phyloP scores from a whole-genome alignment of 1,284 basidiomycete genomes.

The Apiotrichum gracile region DNA sequence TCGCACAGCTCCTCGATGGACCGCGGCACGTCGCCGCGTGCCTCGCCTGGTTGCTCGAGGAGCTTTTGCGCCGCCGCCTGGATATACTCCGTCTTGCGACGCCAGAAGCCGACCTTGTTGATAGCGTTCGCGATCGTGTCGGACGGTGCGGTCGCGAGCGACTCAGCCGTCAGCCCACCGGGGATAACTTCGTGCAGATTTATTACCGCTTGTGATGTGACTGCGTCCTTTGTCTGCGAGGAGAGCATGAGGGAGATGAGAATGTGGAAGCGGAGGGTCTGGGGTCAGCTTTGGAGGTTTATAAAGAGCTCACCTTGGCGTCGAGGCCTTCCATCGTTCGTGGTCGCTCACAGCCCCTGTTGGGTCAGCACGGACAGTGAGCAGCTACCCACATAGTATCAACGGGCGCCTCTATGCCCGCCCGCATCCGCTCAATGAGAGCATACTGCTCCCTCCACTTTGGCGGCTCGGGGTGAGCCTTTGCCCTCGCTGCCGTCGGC shows the following conservation, averaged over 20 bases:
- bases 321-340: constrained; percentile 51
- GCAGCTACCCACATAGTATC: constrained; percentile 74
- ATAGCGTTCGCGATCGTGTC: constrained; percentile 65
- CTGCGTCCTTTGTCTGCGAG: constrained; percentile 87
- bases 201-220: constrained; percentile 74
- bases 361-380: neutral
- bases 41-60: constrained; percentile 52
- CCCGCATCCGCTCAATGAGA: constrained; percentile 70
- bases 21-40: constrained; percentile 66
- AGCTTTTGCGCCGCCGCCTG: constrained; percentile 65
- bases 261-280: constrained; percentile 75
- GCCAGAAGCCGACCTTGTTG: constrained; percentile 88
- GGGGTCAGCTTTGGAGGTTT: constrained; percentile 2
- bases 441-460: constrained; percentile 70
- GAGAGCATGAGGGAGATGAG: constrained; percentile 92
- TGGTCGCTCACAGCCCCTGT: constrained; percentile 36
- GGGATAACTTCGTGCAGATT: constrained; percentile 69
- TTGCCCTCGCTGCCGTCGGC: constrained; percentile 50
- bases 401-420: constrained; percentile 68
- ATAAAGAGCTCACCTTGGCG: constrained; percentile 54
- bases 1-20: constrained; percentile 78
- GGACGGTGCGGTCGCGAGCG: constrained; percentile 61
- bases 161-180: constrained; percentile 69
- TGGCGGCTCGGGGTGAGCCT: constrained; percentile 66
- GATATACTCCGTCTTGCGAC: constrained; percentile 69